Conservation (phyloP, 2,329 filamentous ascomycete genomes). For the Scytalidium sp. region DNA sequence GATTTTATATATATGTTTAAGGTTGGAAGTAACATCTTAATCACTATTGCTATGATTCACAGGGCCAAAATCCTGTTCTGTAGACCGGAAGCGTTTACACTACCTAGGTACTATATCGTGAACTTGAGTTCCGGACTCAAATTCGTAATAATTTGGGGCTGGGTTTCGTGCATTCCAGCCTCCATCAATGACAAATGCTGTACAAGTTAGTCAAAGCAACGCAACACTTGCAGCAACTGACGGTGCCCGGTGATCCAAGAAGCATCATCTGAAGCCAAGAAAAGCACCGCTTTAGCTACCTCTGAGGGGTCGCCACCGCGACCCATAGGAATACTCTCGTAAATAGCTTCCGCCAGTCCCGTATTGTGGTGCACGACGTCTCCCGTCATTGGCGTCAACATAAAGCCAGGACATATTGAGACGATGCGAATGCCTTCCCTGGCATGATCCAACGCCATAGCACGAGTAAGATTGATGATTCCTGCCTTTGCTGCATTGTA, state of each 20-base stretch:
- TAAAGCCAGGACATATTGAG: constrained; percentile 51
- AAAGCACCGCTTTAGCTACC: not conserved
- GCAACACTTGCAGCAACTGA: not conserved
- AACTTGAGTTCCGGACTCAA: too few relatives aligned
- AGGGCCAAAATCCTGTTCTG: too few relatives aligned
- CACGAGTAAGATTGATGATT: constrained; percentile 51
- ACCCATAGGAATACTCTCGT: not conserved
- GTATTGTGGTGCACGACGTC: not conserved
- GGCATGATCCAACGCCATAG: constrained; percentile 53
- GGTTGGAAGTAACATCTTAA: too few relatives aligned
- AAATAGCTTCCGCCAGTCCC: not conserved
- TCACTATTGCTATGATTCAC: too few relatives aligned
- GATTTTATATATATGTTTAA: too few relatives aligned
- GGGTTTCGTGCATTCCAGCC: too few relatives aligned
- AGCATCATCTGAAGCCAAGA: not conserved
- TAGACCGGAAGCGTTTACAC: too few relatives aligned
- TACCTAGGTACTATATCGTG: too few relatives aligned
- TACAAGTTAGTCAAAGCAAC: too few relatives aligned
- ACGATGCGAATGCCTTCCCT: constrained; percentile 48
- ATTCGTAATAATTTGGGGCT: too few relatives aligned
- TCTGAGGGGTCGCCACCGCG: not conserved
- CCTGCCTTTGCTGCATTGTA: not conserved
- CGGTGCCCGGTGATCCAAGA: not conserved
- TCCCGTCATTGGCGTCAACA: constrained; percentile 39
- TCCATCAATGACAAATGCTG: too few relatives aligned